These are phyloP conservation scores for Plantago major DNA, from an alignment of 257 asterid genomes.

Conservation along the genomic window DNA sequence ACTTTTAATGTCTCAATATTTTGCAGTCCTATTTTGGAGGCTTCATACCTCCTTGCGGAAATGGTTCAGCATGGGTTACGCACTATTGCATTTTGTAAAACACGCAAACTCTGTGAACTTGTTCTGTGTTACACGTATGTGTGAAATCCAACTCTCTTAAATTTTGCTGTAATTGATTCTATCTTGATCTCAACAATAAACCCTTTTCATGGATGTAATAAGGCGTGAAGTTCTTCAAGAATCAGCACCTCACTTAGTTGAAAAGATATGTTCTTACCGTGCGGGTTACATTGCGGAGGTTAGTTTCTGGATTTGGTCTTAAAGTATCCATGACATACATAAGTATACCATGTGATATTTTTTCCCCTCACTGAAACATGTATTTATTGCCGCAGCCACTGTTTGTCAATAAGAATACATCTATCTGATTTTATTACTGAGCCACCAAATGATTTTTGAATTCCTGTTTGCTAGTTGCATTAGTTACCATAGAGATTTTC, in stretches of 20 bases:
- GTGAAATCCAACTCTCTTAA: conserved; percentile 17
- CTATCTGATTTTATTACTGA: neutral
- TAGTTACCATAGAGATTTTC: neutral
- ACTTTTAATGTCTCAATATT: conserved; percentile 16
- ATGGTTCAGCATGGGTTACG: conserved; percentile 97
- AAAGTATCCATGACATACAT: conserved; percentile 16
- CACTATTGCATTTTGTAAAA: conserved; percentile 90
- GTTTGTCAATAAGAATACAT: neutral
- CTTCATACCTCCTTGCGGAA: conserved; percentile 80
- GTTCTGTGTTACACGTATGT: conserved; percentile 90
- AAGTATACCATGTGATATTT: neutral
- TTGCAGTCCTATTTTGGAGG: conserved; percentile 93
- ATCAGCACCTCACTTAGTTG: conserved; percentile 61
- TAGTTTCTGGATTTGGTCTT: conserved; percentile 26
- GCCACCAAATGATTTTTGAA: neutral
- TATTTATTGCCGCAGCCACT: neutral
- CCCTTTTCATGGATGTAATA: conserved; percentile 25
- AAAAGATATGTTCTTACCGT: conserved; percentile 68
- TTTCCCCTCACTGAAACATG: no score
- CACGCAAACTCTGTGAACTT: conserved; percentile 96
- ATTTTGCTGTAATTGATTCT: conserved; percentile 19
- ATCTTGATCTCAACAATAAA: conserved; percentile 12
- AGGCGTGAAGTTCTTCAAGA: conserved; percentile 89
- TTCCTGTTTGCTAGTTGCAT: neutral
- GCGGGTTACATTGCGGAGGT: conserved; percentile 95